Base-by-base conservation (phyloP, 768 basidiomycete genomes). In the Mycena galericulata region DNA sequence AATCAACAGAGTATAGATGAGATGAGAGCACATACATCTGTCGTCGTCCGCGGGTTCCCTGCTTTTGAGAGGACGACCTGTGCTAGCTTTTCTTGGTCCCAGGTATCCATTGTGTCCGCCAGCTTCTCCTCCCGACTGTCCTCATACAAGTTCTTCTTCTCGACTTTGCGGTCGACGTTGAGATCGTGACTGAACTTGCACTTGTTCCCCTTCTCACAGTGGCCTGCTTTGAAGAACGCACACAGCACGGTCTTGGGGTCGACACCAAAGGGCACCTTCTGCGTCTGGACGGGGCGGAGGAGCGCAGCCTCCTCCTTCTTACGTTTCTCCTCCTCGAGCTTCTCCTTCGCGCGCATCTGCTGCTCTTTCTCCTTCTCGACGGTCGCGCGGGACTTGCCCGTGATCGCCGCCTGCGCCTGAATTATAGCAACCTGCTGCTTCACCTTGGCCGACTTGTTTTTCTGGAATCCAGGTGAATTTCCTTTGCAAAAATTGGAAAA, bases 151-250 rank as follows among this genome's bases (percentile, higher is more conserved):
- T 97, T 95, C 85, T 91, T 95, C 89, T 99, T 99, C 78, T 96
- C 94, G 51, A 93, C 92, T 80, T 97, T 98, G 68, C 98, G 83
- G 9, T 88, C 96, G 38, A 97, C 88, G 72, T 98, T 87, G 67
- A 91, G 75, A 82, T 99, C 92, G 79, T 99, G 98, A 71, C 96
- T 97, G 82, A 98, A 99, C 85, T 97, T 98, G 84, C 98, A 99
- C 83, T 95, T 95, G 78, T 73, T 89, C 27, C 95, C 97, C 85
- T 98, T 99, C 27, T 97, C 96, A 76, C 97, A 99, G 55, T 81
- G 86, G 4, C 97, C 97, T 15, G 93, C 92, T 81, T 98, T 98
- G 86, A 86, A 96, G 84, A 91, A 98, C 29, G 87, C 91, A 78
- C 98, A 99, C 36, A 99, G 84, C 36, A 99, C 83, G 17, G 94